Conservation (phyloP, 2,329 filamentous ascomycete genomes). For the Stachybotrys chlorohalonatus region DNA sequence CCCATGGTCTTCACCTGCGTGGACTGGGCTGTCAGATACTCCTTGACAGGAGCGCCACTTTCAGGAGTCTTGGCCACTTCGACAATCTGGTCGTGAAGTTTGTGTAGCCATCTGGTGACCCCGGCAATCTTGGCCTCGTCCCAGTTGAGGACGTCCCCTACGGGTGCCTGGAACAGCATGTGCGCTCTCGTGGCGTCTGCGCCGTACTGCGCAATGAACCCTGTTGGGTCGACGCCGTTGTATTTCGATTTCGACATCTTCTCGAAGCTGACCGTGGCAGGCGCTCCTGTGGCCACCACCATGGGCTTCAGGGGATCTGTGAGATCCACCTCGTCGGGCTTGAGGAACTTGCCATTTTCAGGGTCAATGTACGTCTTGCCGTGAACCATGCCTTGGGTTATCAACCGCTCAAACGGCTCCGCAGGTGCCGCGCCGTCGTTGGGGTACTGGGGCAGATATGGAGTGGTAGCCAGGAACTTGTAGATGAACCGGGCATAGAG, state of each 20-base stretch:
- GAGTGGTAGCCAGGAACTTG: slow-evolving; percentile 63
- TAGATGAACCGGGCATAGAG: slow-evolving; percentile 86
- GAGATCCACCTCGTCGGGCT: slow-evolving; percentile 64
- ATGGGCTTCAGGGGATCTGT: slow-evolving; percentile 45
- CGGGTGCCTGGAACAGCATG: slow-evolving; percentile 81
- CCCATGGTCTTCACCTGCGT: slow-evolving; percentile 19
- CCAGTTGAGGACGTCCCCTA: slow-evolving; percentile 79
- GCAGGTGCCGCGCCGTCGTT: slow-evolving; percentile 27
- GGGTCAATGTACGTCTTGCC: slow-evolving; percentile 76
- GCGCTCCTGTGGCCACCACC: slow-evolving; percentile 51
- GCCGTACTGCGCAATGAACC: slow-evolving; percentile 64
- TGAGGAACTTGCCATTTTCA: slow-evolving; percentile 64
- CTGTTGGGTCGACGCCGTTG: slow-evolving; percentile 77
- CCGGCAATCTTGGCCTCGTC: slow-evolving; percentile 75
- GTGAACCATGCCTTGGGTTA: slow-evolving; percentile 91
- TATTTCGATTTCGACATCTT: slow-evolving; percentile 97
- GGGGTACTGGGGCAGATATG: slow-evolving; percentile 32
- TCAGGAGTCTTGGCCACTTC: slow-evolving; percentile 10
- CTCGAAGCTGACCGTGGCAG: slow-evolving; percentile 60
- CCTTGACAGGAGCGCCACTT: slow-evolving; percentile 12
- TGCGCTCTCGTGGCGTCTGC: slow-evolving; percentile 80
- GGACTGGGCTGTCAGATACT: slow-evolving; percentile 27
- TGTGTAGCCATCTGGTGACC: slow-evolving; percentile 69
- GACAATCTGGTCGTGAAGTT: slow-evolving; percentile 51
- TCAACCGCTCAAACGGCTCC: slow-evolving; percentile 74